Percentiles rank a stretch among this genome's conserved stretches.
Conservation (phyloP, 2,329 filamentous ascomycete genomes). For the Aspergillus japonicus region DNA sequence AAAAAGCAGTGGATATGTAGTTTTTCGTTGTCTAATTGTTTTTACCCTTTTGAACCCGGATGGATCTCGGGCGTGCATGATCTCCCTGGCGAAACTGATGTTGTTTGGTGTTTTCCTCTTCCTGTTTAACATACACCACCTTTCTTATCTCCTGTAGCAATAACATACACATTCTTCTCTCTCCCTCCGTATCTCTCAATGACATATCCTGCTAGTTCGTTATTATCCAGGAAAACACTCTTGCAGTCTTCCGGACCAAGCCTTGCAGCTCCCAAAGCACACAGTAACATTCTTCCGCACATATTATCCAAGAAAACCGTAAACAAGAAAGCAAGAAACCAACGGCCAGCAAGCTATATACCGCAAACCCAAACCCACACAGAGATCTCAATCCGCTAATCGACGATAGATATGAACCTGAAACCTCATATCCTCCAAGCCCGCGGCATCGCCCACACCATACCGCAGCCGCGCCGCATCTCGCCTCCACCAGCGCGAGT, state of each 20-base stretch:
- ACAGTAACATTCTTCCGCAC: too few relatives aligned
- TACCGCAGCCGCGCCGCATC: conserved; percentile 63
- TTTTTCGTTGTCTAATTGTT: conserved; percentile 16
- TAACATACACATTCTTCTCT: conserved; percentile 28
- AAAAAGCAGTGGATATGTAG: conserved; percentile 13
- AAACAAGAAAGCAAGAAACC: neutral
- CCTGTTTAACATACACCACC: conserved; percentile 19
- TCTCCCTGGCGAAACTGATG: conserved; percentile 27
- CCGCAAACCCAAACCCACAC: neutral
- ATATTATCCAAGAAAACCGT: neutral
- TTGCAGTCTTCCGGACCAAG: neutral
- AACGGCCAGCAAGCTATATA: neutral
- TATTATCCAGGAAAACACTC: too few relatives aligned
- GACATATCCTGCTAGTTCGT: too few relatives aligned
- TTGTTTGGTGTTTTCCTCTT: conserved; percentile 21
- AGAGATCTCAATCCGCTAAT: conserved; percentile 16
- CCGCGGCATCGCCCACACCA: conserved; percentile 82
- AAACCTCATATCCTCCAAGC: conserved; percentile 91
- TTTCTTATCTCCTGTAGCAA: conserved; percentile 25
- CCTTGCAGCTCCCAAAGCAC: too few relatives aligned
- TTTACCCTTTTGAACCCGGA: conserved; percentile 17
- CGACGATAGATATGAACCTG: conserved; percentile 79
- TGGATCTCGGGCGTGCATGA: conserved; percentile 29
- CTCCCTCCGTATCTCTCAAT: neutral
- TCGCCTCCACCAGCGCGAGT: conserved; percentile 83